Conservation (phyloP, 73 alveolate genomes). For the Tetrahymena elliotti region DNA sequence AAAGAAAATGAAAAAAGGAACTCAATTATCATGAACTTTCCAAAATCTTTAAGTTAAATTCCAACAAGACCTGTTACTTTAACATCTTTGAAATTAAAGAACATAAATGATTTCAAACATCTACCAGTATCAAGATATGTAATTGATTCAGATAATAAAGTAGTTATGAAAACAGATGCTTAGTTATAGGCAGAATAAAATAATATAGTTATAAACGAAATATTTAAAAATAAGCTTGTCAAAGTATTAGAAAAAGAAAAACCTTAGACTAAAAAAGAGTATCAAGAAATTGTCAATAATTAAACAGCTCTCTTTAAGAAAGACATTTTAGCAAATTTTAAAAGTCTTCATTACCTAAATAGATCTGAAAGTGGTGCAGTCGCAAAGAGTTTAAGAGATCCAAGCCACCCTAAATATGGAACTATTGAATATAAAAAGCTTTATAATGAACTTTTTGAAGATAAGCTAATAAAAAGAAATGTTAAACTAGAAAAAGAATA, state of each 20-base stretch:
- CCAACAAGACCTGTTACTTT: neutral
- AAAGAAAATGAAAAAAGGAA: neutral
- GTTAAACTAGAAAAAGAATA: neutral
- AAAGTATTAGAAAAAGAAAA: neutral
- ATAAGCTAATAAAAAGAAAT: neutral
- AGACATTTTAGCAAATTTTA: neutral
- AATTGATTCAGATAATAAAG: neutral
- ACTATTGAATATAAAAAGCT: neutral
- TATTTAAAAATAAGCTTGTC: neutral
- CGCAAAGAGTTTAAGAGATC: neutral
- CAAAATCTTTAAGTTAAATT: neutral
- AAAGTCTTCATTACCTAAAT: neutral
- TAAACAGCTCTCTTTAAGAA: neutral
- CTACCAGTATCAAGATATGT: neutral
- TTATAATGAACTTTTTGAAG: neutral
- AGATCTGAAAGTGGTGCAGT: neutral
- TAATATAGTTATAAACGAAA: neutral
- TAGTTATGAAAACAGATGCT: neutral
- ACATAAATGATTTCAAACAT: neutral
- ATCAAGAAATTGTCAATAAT: neutral
- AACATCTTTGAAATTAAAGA: neutral
- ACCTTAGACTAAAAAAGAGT: neutral
- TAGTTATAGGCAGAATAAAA: neutral
- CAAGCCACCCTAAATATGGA: neutral
- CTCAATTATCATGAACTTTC: neutral